Percentiles rank a stretch among this genome's conserved stretches.
phyloP scores from a whole-genome alignment of 305 asterid genomes.

The Solanum hybrid region DNA sequence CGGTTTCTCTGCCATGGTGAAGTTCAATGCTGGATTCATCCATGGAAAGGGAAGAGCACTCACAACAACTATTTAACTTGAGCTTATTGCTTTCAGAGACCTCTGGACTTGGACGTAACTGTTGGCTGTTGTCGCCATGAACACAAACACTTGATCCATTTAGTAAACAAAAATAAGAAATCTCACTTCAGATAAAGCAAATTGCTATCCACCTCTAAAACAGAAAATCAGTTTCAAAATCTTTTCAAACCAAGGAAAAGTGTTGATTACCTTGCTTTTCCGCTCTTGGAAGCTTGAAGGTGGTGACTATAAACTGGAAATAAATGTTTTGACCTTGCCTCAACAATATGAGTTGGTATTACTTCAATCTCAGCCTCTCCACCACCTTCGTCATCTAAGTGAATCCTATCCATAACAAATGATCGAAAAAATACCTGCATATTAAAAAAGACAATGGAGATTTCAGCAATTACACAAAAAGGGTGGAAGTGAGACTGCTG shows the following conservation, averaged over 20 bases:
- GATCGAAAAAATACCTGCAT: conserved; percentile 58
- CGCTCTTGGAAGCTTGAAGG: conserved; percentile 43
- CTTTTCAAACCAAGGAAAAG: neutral
- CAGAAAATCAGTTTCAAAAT: neutral
- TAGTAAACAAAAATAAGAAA: neutral
- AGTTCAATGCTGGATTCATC: conserved; percentile 23
- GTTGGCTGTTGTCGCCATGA: conserved; percentile 18
- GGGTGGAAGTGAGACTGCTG: neutral
- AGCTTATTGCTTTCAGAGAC: conserved; percentile 23
- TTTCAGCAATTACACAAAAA: conserved; percentile 7
- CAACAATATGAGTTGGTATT: conserved; percentile 43
- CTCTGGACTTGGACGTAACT: conserved; percentile 24
- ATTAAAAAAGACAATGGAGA: conserved; percentile 8
- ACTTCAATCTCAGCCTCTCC: conserved; percentile 83
- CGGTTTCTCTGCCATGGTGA: conserved; percentile 19
- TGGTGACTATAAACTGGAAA: conserved; percentile 63
- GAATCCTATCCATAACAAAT: conserved; percentile 23
- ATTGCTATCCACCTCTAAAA: neutral
- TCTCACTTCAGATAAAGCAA: neutral
- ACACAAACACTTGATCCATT: neutral
- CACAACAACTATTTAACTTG: conserved; percentile 20
- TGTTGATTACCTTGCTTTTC: conserved; percentile 43
- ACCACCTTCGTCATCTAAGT: conserved; percentile 23
- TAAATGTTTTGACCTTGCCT: conserved; percentile 55
- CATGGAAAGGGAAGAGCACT: conserved; percentile 26